Percentiles rank a stretch among this genome's conserved stretches.
These are phyloP conservation scores for Yamadazyma songkhlaensis DNA, from an alignment of 1,139 yeast species.

Conservation along the genomic window DNA sequence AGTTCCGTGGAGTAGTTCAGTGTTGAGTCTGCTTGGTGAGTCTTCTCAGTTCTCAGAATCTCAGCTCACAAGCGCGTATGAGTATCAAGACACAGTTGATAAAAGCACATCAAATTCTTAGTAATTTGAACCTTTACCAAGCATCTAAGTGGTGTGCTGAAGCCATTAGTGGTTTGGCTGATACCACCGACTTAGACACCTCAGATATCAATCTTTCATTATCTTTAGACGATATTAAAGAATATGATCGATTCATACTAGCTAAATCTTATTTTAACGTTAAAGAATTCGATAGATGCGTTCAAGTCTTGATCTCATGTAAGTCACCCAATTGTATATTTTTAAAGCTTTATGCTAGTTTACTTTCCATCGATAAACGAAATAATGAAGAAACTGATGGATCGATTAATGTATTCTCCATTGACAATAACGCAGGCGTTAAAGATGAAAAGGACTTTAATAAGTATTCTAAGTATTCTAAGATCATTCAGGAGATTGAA, in stretches of 20 bases:
- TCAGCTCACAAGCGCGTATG: no score
- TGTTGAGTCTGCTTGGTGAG: no score
- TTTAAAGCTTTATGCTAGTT: constrained; percentile 63
- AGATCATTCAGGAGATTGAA: constrained; percentile 45
- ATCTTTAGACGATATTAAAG: constrained; percentile 8
- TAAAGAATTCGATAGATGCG: constrained; percentile 83
- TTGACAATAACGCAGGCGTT: constrained; percentile 10
- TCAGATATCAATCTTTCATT: not conserved
- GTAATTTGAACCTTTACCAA: constrained; percentile 54
- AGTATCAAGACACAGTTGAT: constrained; percentile 13
- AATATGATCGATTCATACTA: constrained; percentile 40
- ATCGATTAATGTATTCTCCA: constrained; percentile 29
- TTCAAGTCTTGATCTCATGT: constrained; percentile 53
- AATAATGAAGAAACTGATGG: constrained; percentile 75
- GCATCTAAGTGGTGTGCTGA: constrained; percentile 85
- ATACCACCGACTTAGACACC: constrained; percentile 3
- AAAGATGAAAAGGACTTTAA: constrained; percentile 14
- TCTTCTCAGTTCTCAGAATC: no score
- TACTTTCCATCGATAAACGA: constrained; percentile 71
- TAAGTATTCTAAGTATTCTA: constrained; percentile 30
- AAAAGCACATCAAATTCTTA: constrained; percentile 16
- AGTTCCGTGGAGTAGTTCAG: no score
- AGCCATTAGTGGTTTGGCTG: constrained; percentile 52
- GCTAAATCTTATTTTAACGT: constrained; percentile 79
- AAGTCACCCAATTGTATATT: constrained; percentile 58